Base-by-base conservation (phyloP, 352 stramenopile species). In the Globisporangium acanthophoron region DNA sequence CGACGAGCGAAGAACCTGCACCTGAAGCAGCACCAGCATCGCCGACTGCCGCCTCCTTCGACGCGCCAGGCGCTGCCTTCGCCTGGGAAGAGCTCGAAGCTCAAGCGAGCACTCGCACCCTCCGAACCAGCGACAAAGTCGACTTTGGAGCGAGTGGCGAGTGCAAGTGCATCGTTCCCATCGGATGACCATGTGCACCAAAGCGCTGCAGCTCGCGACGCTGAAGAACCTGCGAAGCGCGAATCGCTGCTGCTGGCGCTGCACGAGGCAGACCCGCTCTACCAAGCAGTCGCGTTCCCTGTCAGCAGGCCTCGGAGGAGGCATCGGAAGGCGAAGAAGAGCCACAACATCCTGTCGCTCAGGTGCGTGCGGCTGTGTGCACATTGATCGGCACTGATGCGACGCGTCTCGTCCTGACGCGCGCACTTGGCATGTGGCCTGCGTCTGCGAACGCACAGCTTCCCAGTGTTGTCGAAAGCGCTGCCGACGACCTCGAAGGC, bases 261-360 rank as follows among this genome's bases (percentile, higher is more conserved):
- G 8, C 29, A 20, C 3, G 40, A 35, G 8, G n/a, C 39, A 0
- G 56, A 52, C 1, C 24, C 49, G 1, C 56, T 62, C 15, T 56
- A 62, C 31, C 40, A 57, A 18, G 39, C 40, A 15, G 31, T 45
- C 6, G n/a, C 40, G 21, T 33, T 29, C 5, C 21, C 52, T 27
- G 43, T 21, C 12, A 9, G 5, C 8, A 39, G 52, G 20, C 11
- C 18, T 4, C 46, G 37, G 46, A 29, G 35, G 6, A 55, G 52
- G 24, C 11, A 44, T 18, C 46, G 50, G 43, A 58, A 51, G 39
- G 20, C 33, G 7, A 61, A 67, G 52, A 66, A 54, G 40, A 41
- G 43, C 12, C 51, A 56, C 29, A 62, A 68, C 47, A 62, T 78
- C 18, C 60, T 69, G 8, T 72, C 67, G 2, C 56, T 78, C 11